Conservation (phyloP, 352 stramenopile genomes). For the Phytophthora melonis region DNA sequence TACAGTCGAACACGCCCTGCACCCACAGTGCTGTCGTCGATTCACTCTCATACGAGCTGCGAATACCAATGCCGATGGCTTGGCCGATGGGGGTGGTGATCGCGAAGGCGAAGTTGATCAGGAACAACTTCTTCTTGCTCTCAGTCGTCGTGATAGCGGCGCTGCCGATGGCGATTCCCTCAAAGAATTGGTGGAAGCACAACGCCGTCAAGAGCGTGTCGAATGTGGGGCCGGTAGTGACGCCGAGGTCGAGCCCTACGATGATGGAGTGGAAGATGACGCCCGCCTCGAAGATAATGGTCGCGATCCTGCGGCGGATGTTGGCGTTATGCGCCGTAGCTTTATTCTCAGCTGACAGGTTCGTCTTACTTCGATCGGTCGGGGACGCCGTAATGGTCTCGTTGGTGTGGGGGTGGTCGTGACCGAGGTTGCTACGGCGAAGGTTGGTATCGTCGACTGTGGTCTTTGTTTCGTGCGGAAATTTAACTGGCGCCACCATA, state of each 20-base stretch:
- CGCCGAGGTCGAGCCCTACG: slow-evolving; percentile 70
- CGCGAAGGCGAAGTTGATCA: slow-evolving; percentile 57
- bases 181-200: slow-evolving; percentile 84
- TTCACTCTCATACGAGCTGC: slow-evolving; percentile 59
- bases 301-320: slow-evolving; percentile 49
- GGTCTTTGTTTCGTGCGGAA: not conserved
- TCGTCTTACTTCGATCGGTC: not conserved
- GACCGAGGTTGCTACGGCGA: slow-evolving; percentile 38
- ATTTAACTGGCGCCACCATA: not conserved
- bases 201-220: slow-evolving; percentile 69
- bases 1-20: slow-evolving; percentile 67
- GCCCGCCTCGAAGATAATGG: slow-evolving; percentile 62
- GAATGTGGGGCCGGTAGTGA: slow-evolving; percentile 56
- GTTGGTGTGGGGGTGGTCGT: not conserved
- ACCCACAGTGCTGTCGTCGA: slow-evolving; percentile 63
- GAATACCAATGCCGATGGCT: slow-evolving; percentile 64
- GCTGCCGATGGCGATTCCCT: slow-evolving; percentile 65
- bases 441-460: not conserved
- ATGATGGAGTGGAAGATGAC: slow-evolving; percentile 79
- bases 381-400: not conserved
- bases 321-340: not conserved
- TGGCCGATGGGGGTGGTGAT: slow-evolving; percentile 70
- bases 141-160: slow-evolving; percentile 48
- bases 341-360: not conserved
- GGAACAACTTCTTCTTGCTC: slow-evolving; percentile 47